These are phyloP conservation scores for Nannochloropsis salina DNA, from an alignment of 108 stramenopile species.

Conservation along the genomic window DNA sequence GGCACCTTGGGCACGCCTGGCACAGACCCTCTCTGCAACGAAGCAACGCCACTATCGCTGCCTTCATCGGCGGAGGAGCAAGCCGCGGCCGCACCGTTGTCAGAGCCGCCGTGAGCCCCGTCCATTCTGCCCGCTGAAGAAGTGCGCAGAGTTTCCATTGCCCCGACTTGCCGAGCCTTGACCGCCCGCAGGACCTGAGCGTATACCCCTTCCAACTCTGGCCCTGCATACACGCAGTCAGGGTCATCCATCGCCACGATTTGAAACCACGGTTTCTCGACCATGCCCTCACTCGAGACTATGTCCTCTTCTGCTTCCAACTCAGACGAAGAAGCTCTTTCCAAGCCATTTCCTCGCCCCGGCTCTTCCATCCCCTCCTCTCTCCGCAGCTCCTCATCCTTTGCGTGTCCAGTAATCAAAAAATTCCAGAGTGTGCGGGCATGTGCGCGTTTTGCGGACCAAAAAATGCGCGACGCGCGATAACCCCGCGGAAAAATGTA, in stretches of 20 bases:
- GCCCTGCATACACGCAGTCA: not conserved
- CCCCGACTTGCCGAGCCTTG: not conserved
- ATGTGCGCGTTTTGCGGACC: not conserved
- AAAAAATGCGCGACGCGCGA: not conserved
- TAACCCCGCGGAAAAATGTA: slow-evolving; percentile 15
- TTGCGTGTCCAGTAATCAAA: not conserved
- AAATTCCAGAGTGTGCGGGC: not conserved
- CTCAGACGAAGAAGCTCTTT: not conserved
- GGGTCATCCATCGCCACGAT: slow-evolving; percentile 7
- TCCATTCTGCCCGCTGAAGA: too few relatives aligned
- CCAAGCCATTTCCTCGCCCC: too few relatives aligned
- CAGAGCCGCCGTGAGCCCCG: too few relatives aligned
- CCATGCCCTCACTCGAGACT: not conserved
- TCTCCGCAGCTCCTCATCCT: not conserved
- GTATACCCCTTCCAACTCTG: not conserved
- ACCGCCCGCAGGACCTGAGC: not conserved
- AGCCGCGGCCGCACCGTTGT: not conserved
- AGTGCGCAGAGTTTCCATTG: not conserved
- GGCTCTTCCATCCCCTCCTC: not conserved
- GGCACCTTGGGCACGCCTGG: too few relatives aligned
- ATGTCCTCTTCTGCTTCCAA: not conserved
- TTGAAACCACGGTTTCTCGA: not conserved
- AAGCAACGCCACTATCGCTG: not conserved
- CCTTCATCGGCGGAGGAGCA: not conserved
- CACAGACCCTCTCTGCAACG: not conserved